Evolutionary conservation across 1,284 basidiomycete genomes (phyloP).

Genomic region (Ceratobasidium sp.): DNA sequence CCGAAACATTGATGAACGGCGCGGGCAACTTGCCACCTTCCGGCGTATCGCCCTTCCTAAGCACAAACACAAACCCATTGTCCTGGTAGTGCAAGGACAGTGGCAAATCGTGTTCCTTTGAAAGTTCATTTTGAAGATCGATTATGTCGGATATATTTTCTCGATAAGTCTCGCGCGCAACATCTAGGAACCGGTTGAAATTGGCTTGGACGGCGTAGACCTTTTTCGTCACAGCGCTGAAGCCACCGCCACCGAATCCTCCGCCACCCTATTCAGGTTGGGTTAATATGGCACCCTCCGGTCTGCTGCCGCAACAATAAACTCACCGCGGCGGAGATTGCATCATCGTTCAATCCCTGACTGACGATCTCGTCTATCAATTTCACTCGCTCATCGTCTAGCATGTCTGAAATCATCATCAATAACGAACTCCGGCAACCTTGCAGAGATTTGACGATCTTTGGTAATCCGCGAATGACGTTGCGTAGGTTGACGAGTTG

Average conservation of each 20-base stretch:
- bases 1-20: slow-evolving; percentile 71
- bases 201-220: slow-evolving; percentile 88
- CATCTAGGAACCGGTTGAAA: slow-evolving; percentile 83
- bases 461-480: slow-evolving; percentile 69
- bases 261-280: slow-evolving; percentile 51
- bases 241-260: slow-evolving; percentile 53
- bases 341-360: slow-evolving; percentile 75
- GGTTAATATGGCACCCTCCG: not conserved
- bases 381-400: slow-evolving; percentile 71
- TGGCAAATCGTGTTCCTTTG: slow-evolving; percentile 68
- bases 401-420: slow-evolving; percentile 69
- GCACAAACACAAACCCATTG: slow-evolving; percentile 67
- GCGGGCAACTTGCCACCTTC: slow-evolving; percentile 61
- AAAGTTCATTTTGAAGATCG: slow-evolving; percentile 64
- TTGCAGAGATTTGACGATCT: slow-evolving; percentile 65
- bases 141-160: slow-evolving; percentile 89
- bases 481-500: slow-evolving; percentile 80
- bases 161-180: slow-evolving; percentile 89
- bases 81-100: slow-evolving; percentile 73
- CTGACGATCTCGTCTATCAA: slow-evolving; percentile 67
- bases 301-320: not conserved
- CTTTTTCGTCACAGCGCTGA: slow-evolving; percentile 71
- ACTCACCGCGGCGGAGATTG: slow-evolving; percentile 61
- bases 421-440: slow-evolving; percentile 68
- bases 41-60: slow-evolving; percentile 69